A percentile compares a stretch with the other conserved stretches of the same genome.
Evolutionary conservation across 2,329 filamentous ascomycete species (phyloP).

Genomic region (Lachnum nothofagi): DNA sequence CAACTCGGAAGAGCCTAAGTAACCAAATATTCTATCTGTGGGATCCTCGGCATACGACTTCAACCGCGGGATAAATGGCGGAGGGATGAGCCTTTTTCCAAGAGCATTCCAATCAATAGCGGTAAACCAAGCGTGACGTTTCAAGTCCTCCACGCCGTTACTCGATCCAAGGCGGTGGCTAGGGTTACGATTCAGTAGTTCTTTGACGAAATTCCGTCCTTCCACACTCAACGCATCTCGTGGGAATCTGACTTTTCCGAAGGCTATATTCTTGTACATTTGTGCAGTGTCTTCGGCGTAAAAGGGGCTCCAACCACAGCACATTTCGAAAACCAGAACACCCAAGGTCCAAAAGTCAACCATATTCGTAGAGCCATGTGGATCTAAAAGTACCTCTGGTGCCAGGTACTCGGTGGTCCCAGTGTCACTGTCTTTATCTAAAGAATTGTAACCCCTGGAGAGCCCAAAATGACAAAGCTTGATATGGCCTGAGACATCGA

Average conservation of each 20-base stretch:
- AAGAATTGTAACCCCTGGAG: constrained; percentile 77
- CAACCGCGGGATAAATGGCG: too few relatives aligned
- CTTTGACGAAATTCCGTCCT: constrained; percentile 89
- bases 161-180: constrained; percentile 80
- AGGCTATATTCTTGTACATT: constrained; percentile 96
- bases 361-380: constrained; percentile 85
- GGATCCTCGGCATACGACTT: too few relatives aligned
- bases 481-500: constrained; percentile 86
- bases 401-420: constrained; percentile 99
- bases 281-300: constrained; percentile 82
- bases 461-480: constrained; percentile 95
- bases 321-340: constrained; percentile 82
- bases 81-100: constrained; percentile 71
- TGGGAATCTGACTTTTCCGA: constrained; percentile 81
- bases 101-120: constrained; percentile 93
- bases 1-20: too few relatives aligned
- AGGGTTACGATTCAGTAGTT: constrained; percentile 87
- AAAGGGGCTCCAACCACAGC: constrained; percentile 92
- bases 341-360: constrained; percentile 99
- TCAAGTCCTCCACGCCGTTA: constrained; percentile 79
- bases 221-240: constrained; percentile 85
- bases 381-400: constrained; percentile 83
- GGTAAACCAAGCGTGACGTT: constrained; percentile 92
- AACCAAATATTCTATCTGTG: too few relatives aligned
- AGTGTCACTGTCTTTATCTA: constrained; percentile 70